Percentiles rank a stretch among this genome's conserved stretches.
Conservation (phyloP, 2,329 filamentous ascomycete genomes). For the Colletotrichum gigasporum region DNA sequence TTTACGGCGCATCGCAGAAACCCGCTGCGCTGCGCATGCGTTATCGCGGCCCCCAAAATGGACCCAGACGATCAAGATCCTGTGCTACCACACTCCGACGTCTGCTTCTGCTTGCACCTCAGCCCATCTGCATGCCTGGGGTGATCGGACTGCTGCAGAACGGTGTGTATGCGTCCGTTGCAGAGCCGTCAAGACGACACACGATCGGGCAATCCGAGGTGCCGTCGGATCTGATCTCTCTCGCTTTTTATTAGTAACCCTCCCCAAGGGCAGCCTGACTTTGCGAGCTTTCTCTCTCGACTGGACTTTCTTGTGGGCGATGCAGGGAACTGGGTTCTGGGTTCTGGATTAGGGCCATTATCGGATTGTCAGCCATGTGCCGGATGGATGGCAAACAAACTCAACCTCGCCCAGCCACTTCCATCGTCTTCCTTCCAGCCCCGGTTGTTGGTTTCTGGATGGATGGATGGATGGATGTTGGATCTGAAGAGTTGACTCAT, state of each 20-base stretch:
- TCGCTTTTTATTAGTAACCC: not conserved
- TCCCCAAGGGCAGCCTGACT: not conserved
- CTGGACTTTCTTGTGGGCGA: conserved; percentile 2
- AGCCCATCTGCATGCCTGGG: conserved; percentile 12
- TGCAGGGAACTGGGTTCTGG: conserved; percentile 24
- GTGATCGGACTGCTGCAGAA: not conserved
- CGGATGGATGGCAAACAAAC: conserved; percentile 2
- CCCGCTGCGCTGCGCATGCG: conserved; percentile 20
- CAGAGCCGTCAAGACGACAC: conserved; percentile 12
- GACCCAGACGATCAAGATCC: conserved; percentile 23
- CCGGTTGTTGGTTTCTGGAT: conserved; percentile 1
- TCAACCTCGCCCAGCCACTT: conserved; percentile 19
- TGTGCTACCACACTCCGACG: conserved; percentile 15
- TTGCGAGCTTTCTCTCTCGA: not conserved
- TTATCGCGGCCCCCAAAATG: conserved; percentile 22
- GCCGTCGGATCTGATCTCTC: too few relatives aligned
- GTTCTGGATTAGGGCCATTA: conserved; percentile 8
- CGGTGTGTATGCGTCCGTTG: conserved; percentile 22
- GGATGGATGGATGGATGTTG: too few relatives aligned
- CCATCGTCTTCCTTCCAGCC: conserved; percentile 10
- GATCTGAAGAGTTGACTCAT: conserved; percentile 30
- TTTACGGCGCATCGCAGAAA: conserved; percentile 27
- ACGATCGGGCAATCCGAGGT: not conserved
- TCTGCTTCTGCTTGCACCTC: not conserved
- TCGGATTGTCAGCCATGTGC: not conserved